Evolutionary conservation across 805 yeast species (phyloP).

Genomic region (Debaryomyces maramus): DNA sequence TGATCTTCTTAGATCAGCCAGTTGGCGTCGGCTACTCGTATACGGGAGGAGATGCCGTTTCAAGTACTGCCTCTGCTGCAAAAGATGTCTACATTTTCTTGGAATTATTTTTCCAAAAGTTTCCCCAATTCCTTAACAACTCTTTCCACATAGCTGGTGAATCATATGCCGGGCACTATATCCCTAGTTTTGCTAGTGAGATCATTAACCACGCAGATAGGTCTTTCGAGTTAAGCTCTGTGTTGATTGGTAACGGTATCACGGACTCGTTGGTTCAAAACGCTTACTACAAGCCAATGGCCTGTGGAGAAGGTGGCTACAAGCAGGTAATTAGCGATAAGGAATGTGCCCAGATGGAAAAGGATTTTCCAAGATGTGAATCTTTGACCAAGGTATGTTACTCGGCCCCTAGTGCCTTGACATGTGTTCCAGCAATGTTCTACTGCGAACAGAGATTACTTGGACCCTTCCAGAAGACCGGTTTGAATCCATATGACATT

Average conservation of each 20-base stretch:
- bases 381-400: slow-evolving; percentile 33
- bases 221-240: slow-evolving; percentile 37
- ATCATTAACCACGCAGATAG: slow-evolving; percentile 66
- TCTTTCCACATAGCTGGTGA: slow-evolving; percentile 91
- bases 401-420: slow-evolving; percentile 27
- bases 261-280: slow-evolving; percentile 44
- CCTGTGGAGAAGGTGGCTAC: slow-evolving; percentile 46
- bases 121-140: slow-evolving; percentile 62
- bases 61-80: slow-evolving; percentile 79
- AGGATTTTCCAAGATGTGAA: slow-evolving; percentile 35
- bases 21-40: slow-evolving; percentile 90
- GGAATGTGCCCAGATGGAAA: slow-evolving; percentile 35
- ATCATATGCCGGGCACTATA: slow-evolving; percentile 91
- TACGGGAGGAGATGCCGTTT: slow-evolving; percentile 59
- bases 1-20: slow-evolving; percentile 92
- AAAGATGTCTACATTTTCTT: slow-evolving; percentile 84
- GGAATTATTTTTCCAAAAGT: slow-evolving; percentile 77
- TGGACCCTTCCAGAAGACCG: slow-evolving; percentile 43
- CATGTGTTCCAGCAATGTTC: slow-evolving; percentile 42
- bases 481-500: slow-evolving; percentile 65
- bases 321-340: slow-evolving; percentile 34
- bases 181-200: slow-evolving; percentile 85
- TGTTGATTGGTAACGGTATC: slow-evolving; percentile 47
- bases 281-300: slow-evolving; percentile 44
- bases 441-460: slow-evolving; percentile 30